Conservation (phyloP, 139 green algal genomes). For the Auxenochlorella pyrenoidosa region DNA sequence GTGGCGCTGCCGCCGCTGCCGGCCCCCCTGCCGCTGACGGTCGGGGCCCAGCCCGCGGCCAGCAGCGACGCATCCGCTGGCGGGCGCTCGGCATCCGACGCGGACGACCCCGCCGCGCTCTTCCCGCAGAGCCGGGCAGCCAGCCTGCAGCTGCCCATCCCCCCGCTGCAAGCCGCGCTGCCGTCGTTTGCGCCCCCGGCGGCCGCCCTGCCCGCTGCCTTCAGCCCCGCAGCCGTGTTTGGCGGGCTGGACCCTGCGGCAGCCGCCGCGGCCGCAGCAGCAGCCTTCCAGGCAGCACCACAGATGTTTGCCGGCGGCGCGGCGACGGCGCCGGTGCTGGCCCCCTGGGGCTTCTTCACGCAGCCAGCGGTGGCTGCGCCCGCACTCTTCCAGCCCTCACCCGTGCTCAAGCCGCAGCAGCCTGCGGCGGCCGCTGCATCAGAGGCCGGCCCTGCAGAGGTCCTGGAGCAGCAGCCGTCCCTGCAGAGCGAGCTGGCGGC, state of each 20-base stretch:
- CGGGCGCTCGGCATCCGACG: constrained; percentile 2
- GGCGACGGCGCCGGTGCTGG: not conserved
- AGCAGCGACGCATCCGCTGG: constrained; percentile 19
- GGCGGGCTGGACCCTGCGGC: not conserved
- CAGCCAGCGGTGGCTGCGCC: not conserved
- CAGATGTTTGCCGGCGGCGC: constrained; percentile 21
- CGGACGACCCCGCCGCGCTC: not conserved
- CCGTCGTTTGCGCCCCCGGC: not conserved
- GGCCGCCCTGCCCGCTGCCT: not conserved
- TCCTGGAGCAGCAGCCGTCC: not conserved
- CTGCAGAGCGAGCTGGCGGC: not conserved
- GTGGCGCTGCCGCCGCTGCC: constrained; percentile 1
- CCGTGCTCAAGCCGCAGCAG: not conserved
- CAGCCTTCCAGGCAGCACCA: not conserved
- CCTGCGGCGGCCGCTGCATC: not conserved
- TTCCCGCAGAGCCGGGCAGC: constrained; percentile 14
- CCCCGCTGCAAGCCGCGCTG: not conserved
- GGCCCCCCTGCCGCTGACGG: not conserved
- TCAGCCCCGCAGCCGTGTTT: constrained; percentile 14
- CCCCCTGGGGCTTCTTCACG: constrained; percentile 15
- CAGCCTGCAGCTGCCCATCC: constrained; percentile 8
- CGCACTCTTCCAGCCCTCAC: not conserved
- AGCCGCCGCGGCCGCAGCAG: constrained; percentile 2
- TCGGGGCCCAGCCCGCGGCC: not conserved
- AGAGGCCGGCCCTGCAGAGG: not conserved